phyloP scores from a whole-genome alignment of 2,329 filamentous ascomycete species.

The Pseudogymnoascus sp. region DNA sequence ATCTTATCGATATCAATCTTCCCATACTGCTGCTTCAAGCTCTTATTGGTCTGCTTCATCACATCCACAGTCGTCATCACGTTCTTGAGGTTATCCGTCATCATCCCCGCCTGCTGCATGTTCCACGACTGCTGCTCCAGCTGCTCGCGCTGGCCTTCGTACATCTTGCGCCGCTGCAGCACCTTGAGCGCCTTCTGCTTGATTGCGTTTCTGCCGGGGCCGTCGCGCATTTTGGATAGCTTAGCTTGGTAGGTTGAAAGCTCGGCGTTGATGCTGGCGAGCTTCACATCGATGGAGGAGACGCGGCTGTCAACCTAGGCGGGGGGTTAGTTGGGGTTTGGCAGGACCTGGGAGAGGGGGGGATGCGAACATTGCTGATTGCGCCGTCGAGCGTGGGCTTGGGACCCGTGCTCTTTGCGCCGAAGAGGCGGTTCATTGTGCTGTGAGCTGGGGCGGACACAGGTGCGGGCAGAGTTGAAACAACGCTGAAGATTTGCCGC shows the following conservation, averaged over 20 bases:
- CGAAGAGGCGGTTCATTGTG: slow-evolving; percentile 92
- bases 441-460: slow-evolving; percentile 5
- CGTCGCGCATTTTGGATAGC: slow-evolving; percentile 87
- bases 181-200: slow-evolving; percentile 93
- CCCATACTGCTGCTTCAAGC: slow-evolving; percentile 85
- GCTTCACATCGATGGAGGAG: slow-evolving; percentile 85
- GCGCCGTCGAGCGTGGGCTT: slow-evolving; percentile 82
- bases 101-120: slow-evolving; percentile 96
- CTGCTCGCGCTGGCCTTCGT: slow-evolving; percentile 90
- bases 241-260: slow-evolving; percentile 81
- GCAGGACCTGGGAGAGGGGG: neutral
- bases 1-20: slow-evolving; percentile 98
- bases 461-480: neutral
- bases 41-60: slow-evolving; percentile 94
- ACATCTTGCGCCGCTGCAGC: slow-evolving; percentile 85
- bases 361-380: slow-evolving; percentile 60
- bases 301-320: slow-evolving; percentile 69
- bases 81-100: slow-evolving; percentile 98
- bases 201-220: slow-evolving; percentile 84
- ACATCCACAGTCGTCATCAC: slow-evolving; percentile 97
- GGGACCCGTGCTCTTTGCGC: slow-evolving; percentile 73
- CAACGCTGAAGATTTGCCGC: slow-evolving; percentile 1
- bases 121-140: slow-evolving; percentile 94
- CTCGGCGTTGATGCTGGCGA: slow-evolving; percentile 85
- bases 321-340: slow-evolving; percentile 16